These are phyloP conservation scores for Nephelium lappaceum DNA, from an alignment of 345 rosid species.

Conservation along the genomic window DNA sequence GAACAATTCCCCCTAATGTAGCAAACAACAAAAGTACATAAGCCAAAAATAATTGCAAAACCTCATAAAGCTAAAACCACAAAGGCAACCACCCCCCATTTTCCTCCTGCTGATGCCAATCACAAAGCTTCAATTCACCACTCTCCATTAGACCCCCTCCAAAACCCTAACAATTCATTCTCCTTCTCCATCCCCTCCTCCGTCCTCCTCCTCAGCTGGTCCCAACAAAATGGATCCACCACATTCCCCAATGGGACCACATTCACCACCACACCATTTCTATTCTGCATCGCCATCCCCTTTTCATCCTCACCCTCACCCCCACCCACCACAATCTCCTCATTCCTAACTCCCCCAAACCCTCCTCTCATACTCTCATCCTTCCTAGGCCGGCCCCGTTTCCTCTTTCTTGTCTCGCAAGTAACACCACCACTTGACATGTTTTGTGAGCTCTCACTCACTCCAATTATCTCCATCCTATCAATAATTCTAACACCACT, in stretches of 20 bases:
- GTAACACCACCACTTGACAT: background rate
- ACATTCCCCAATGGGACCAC: slow-evolving; percentile 27
- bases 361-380: background rate
- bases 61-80: slow-evolving; percentile 34
- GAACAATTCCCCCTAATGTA: background rate
- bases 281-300: slow-evolving; percentile 15
- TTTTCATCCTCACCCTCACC: slow-evolving; percentile 24
- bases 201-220: slow-evolving; percentile 51
- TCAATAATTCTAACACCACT: background rate
- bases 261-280: slow-evolving; percentile 36
- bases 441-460: background rate
- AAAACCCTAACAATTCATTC: too few relatives aligned
- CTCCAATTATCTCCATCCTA: background rate
- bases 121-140: slow-evolving; percentile 45
- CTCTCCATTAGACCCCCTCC: too few relatives aligned
- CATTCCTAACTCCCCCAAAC: background rate
- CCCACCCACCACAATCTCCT: slow-evolving; percentile 20
- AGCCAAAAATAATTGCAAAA: slow-evolving; percentile 26
- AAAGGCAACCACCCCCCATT: too few relatives aligned
- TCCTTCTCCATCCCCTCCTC: too few relatives aligned
- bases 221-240: slow-evolving; percentile 50
- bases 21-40: slow-evolving; percentile 9
- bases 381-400: slow-evolving; percentile 25
- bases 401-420: slow-evolving; percentile 7
- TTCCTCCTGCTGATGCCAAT: too few relatives aligned